Base-by-base conservation (phyloP, 768 basidiomycete species). In the Mycena maculata region DNA sequence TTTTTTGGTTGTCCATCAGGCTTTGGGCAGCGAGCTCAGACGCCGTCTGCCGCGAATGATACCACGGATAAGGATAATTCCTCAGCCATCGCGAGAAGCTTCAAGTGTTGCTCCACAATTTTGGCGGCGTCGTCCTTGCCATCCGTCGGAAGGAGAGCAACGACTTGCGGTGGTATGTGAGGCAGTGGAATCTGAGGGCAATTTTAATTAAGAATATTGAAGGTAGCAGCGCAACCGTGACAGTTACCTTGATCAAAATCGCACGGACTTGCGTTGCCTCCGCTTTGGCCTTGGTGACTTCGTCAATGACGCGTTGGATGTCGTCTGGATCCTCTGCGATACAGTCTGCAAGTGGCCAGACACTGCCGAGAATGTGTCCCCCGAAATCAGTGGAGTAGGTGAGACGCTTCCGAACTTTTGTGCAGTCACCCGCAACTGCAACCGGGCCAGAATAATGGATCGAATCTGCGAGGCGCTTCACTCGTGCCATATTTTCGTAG, bases 401-500 rank as follows among this genome's bases (percentile, higher is more conserved):
- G 4, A 45, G 23, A 3, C 44, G 44, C 22, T 45, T 45, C 44
- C 44, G 44, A 8, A 45, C 44, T 45, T 45, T 45, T 5, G 44
- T 45, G 44, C 44, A 45, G 22, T 45, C 44, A 5, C 44, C 44
- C 8, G 44, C 44, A 22, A 45, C 44, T 6, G n/a, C 23, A 45
- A 45, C 8, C 33, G 16, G 77, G 1, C 76, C 76, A 20, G 25
- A 38, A 38, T 75, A 77, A 0, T 54, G 28, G 4, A 73, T 38
- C 1, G 54, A 57, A 23, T 74, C 71, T 0, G 71, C 61, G 20
- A 76, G 70, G 1, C 75, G 69, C 66, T 74, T 75, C 7, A 75
- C 71, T 0, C 76, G 72, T 2, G 73, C 75, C 3, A 78, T 56
- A 50, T 78, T 78, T 57, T 78, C 74, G 52, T 52, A 73, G 31